Base-by-base conservation (phyloP, 2,329 filamentous ascomycete genomes). In the Geosmithia putterillii region DNA sequence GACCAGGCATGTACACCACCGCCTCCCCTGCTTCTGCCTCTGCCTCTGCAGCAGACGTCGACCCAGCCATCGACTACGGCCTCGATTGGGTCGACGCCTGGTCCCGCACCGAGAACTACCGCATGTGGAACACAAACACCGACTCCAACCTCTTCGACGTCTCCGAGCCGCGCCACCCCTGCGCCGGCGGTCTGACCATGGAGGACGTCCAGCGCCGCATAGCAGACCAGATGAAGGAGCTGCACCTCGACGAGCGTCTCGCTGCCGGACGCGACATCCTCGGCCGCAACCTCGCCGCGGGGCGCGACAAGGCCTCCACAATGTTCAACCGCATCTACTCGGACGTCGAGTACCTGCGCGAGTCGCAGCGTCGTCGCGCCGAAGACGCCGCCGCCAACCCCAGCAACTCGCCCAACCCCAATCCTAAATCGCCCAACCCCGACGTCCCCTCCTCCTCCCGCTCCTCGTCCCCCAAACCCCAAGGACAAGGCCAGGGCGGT, bases 91-190 rank as follows among this genome's bases (percentile, higher is more conserved):
- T 96, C 32, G 78, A 88, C n/a, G 78, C 79, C 18, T 98, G 92
- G 92, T 77, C 76, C 52, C 74, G 74, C 48, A 95, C 90, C 0
- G 83, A 94, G 48, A 96, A 96, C 57, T 95, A 92, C 61, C 76
- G 83, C 42, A 82, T 98, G 47, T 98, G 94, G 78, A 73, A 89
- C 50, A 70, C 74, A 14, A 69, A 85, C 52, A 86, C 83, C 2
- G 89, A 95, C 56, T 81, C 81, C 15, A 84, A 95, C 54, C 73
- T 98, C 15, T 98, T 96, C 57, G 90, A 95, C 51, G 86, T 98
- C 49, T 84, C 94, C 14, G 88, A 94, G 56, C 92, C 92, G 2
- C 82, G 81, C 47, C 92, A 98, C 60, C 92, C 92, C 3, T 95
- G 86, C 59, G 89, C 89, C 1, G 92, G 92, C 21, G 90, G 88